These are phyloP conservation scores for Elsinoe fawcettii DNA, from an alignment of 2,329 filamentous ascomycete species.

Conservation along the genomic window DNA sequence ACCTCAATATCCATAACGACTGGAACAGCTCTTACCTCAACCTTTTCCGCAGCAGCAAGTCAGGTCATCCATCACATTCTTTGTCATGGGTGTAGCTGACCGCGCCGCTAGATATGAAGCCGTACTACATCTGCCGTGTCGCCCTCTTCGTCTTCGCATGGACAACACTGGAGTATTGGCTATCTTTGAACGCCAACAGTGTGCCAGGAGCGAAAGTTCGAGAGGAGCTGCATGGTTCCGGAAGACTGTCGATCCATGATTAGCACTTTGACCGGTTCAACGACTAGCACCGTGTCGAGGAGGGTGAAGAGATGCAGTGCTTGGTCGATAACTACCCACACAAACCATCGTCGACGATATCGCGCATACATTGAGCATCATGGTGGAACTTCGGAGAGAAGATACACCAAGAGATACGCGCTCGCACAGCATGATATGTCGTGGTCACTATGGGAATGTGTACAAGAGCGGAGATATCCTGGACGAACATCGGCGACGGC, in stretches of 20 bases:
- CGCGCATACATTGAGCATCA: not conserved
- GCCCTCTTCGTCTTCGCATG: not conserved
- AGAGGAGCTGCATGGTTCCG: not conserved
- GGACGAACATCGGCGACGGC: not conserved
- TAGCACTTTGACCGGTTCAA: not conserved
- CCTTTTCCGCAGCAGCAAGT: not conserved
- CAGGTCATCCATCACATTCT: not conserved
- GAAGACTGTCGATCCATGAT: not conserved
- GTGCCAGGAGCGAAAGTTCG: not conserved
- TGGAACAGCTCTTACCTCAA: conserved; percentile 12
- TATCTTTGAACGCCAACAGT: not conserved
- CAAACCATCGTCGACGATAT: not conserved
- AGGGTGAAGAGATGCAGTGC: not conserved
- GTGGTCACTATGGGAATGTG: not conserved
- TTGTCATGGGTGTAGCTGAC: not conserved
- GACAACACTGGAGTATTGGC: not conserved
- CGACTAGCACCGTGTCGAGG: not conserved
- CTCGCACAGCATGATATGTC: not conserved
- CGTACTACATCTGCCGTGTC: not conserved
- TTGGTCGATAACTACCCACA: not conserved
- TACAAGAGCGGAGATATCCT: not conserved
- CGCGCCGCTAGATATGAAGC: not conserved
- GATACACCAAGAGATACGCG: not conserved
- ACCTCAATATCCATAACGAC: conserved; percentile 24
- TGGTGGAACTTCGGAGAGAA: not conserved